Conservation (phyloP, 805 yeast species). For the Candida sonorensis region DNA sequence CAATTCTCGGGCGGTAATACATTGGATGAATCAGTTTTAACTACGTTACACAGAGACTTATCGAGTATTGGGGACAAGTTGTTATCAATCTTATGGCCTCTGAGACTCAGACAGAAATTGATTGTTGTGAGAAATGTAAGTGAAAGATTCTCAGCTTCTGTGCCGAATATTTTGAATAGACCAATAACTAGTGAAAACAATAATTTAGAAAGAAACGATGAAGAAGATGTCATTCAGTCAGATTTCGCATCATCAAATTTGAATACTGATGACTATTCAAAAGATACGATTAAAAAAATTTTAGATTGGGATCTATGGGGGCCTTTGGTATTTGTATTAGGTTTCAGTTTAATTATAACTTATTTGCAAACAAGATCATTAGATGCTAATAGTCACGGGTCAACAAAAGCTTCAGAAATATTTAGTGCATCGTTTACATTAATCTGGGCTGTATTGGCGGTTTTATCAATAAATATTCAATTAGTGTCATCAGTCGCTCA, state of each 20-base stretch:
- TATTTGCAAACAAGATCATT: constrained; percentile 30
- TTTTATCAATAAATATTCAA: constrained; percentile 47
- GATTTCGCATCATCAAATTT: constrained; percentile 8
- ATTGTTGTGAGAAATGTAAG: constrained; percentile 22
- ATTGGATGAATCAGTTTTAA: constrained; percentile 47
- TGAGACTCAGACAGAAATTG: constrained; percentile 25
- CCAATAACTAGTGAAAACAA: neutral
- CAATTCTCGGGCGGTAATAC: constrained; percentile 55
- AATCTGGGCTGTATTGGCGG: constrained; percentile 43
- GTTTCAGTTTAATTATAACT: constrained; percentile 42
- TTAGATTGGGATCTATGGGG: constrained; percentile 64
- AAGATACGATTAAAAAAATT: constrained; percentile 28
- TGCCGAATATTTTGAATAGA: constrained; percentile 5
- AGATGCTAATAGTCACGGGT: constrained; percentile 18
- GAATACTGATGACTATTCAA: constrained; percentile 25
- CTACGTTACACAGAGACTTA: constrained; percentile 35
- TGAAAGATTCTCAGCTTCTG: constrained; percentile 14
- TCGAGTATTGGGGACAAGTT: constrained; percentile 28
- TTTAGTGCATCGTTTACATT: constrained; percentile 49
- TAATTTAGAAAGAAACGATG: constrained; percentile 7
- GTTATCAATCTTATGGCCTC: constrained; percentile 31
- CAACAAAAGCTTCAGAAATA: constrained; percentile 35
- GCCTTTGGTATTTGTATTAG: constrained; percentile 45
- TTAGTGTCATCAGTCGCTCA: constrained; percentile 42
- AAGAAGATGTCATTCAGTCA: constrained; percentile 16